Base-by-base conservation (phyloP, 306 rosid genomes). In the Sechiopsis laciniata region DNA sequence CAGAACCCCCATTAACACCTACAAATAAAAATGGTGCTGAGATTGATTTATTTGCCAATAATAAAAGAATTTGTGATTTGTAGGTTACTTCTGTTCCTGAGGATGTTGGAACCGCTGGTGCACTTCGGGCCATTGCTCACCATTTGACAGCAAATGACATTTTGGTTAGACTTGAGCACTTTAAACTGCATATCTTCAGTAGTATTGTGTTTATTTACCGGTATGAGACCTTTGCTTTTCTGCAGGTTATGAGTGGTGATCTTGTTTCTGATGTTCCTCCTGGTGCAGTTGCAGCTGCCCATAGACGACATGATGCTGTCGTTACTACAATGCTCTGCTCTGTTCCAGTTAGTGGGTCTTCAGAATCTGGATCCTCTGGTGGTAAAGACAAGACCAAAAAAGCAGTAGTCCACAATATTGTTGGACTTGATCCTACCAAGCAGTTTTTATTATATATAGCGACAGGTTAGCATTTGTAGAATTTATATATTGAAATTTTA, bases 161-260 rank as follows among this genome's bases (percentile, higher is more conserved):
- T 80, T 81, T 95, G 95, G 99, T 89, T 73, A 68, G 73, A 48
- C 74, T 64, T 21, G 45, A 40, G 24, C 58, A 32, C 51, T 65
- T 53, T 71, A 8, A n/a, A 21, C 8, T 73, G 45, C 45, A 71
- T 45, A 77, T 68, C 42, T 74, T 82, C 42, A 69, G 13, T 37
- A 58, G 56, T 26, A 16, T 56, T 19, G 55, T 19, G 55, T 52
- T 69, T 53, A 55, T 54, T 64, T 20, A 81, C 79, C 80, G 78
- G 56, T 45, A 32, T 55, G 12, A 10, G 55, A 26, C 69, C 73
- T 68, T 66, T 80, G 19, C 72, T 55, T 63, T 81, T 81, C 73
- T 84, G 86, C 95, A 95, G 99, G 92, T 91, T 83, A 89, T 95
- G 70, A 91, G 92, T 77, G 99, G 99, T 37, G 99, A 95, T 87